phyloP scores from a whole-genome alignment of 176 grass and related monocot species.

The Oryza officinalis region DNA sequence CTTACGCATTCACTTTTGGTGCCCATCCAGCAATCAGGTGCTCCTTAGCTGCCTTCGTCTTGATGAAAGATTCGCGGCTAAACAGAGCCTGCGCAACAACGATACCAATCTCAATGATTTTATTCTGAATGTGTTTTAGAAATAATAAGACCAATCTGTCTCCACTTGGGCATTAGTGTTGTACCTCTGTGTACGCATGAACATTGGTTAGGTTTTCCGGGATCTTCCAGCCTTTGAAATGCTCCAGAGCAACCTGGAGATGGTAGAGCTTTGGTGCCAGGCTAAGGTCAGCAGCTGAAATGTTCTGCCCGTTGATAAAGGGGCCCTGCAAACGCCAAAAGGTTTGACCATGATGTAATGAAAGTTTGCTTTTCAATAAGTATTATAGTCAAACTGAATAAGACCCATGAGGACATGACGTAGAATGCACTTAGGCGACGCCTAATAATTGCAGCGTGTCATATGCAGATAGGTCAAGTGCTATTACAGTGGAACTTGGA shows the following conservation, averaged over 20 bases:
- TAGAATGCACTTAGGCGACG: background rate
- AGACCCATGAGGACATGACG: background rate
- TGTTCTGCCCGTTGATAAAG: constrained; percentile 62
- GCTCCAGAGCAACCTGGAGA: constrained; percentile 59
- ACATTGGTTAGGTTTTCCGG: constrained; percentile 64
- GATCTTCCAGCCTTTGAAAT: constrained; percentile 95
- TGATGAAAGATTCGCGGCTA: constrained; percentile 70
- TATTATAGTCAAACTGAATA: background rate
- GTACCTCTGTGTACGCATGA: constrained; percentile 73
- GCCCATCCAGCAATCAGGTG: constrained; percentile 78
- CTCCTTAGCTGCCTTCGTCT: constrained; percentile 79
- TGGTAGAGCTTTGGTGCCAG: constrained; percentile 85
- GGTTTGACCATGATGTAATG: background rate
- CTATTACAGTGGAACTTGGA: background rate
- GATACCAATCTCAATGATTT: background rate
- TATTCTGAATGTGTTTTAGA: background rate
- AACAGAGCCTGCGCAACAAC: constrained; percentile 61
- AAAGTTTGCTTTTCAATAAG: background rate
- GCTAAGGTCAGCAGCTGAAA: constrained; percentile 69
- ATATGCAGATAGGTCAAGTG: constrained; percentile 17
- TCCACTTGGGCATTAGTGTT: background rate
- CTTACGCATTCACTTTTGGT: constrained; percentile 58
- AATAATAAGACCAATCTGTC: background rate
- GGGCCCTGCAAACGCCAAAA: constrained; percentile 60
- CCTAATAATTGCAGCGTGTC: constrained; percentile 10